phyloP scores from a whole-genome alignment of 805 yeast genomes.

The Kuraishia cidri region DNA sequence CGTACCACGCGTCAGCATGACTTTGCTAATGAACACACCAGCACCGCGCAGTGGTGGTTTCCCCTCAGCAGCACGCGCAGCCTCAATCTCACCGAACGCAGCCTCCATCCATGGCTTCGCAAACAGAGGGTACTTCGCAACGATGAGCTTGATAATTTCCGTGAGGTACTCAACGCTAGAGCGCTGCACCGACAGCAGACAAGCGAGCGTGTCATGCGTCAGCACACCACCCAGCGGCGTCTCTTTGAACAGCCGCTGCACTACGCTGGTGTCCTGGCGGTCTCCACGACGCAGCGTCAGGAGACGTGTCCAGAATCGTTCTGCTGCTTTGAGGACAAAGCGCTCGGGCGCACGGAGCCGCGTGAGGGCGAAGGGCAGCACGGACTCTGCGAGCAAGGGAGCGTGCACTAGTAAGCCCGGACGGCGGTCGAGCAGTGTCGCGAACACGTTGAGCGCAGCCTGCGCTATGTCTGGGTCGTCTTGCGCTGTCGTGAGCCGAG shows the following conservation, averaged over 20 bases:
- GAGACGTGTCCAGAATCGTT: conserved; percentile 46
- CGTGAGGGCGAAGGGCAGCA: conserved; percentile 24
- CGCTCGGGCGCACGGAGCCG: conserved; percentile 41
- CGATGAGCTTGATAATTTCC: conserved; percentile 34
- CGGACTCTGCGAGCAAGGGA: conserved; percentile 8
- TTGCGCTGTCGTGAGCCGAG: conserved; percentile 23
- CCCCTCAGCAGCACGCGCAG: conserved; percentile 11
- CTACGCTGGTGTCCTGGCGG: conserved; percentile 23
- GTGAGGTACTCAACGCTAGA: conserved; percentile 54
- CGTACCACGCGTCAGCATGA: conserved; percentile 57
- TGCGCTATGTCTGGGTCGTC: conserved; percentile 55
- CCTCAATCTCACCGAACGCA: conserved; percentile 17
- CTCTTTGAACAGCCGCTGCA: conserved; percentile 15
- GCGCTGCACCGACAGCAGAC: conserved; percentile 41
- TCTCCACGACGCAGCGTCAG: conserved; percentile 34
- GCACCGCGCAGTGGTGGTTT: conserved; percentile 19
- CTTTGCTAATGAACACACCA: conserved; percentile 41
- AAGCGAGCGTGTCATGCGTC: conserved; percentile 27
- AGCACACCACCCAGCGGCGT: conserved; percentile 19
- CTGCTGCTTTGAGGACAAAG: conserved; percentile 41
- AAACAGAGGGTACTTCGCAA: conserved; percentile 23
- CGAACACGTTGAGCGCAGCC: conserved; percentile 38
- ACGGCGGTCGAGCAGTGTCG: conserved; percentile 35
- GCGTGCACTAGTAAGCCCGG: conserved; percentile 38
- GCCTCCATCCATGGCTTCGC: conserved; percentile 38